Evolutionary conservation across 164 flowering plant species (phyloP).

Genomic region (Umbellularia californica): DNA sequence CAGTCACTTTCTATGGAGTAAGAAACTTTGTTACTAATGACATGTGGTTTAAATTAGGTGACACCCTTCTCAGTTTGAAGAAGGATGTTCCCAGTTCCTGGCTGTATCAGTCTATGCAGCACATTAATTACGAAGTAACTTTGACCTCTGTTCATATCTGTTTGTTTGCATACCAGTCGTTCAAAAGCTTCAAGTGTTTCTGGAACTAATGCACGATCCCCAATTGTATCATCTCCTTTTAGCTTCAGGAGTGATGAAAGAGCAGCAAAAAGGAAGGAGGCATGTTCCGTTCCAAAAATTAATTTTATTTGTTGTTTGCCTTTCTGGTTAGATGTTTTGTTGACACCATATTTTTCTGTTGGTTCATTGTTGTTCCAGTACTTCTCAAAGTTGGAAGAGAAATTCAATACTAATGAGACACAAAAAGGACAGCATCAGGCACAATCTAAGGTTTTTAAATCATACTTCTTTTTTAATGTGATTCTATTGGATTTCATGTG

Average conservation of each 20-base stretch:
- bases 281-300: constrained; percentile 20
- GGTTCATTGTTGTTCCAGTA: constrained; percentile 26
- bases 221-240: constrained; percentile 47
- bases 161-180: constrained; percentile 28
- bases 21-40: constrained; percentile 14
- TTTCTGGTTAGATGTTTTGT: not conserved
- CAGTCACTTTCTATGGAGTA: constrained; percentile 34
- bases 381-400: constrained; percentile 64
- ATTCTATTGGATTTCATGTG: not conserved
- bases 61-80: not conserved
- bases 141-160: not conserved
- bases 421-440: constrained; percentile 30
- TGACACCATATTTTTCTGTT: not conserved
- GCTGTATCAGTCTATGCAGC: too few species aligned
- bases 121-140: not conserved
- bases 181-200: constrained; percentile 28
- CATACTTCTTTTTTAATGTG: not conserved
- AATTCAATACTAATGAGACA: constrained; percentile 38
- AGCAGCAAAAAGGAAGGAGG: constrained; percentile 86
- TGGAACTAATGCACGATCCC: constrained; percentile 33
- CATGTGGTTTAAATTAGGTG: too few species aligned
- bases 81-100: not conserved
- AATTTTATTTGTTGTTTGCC: constrained; percentile 3
- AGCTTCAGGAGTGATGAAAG: constrained; percentile 85
- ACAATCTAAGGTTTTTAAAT: constrained; percentile 41